Base-by-base conservation (phyloP, 495 filamentous ascomycete genomes). In the Mytilinidion resinicola region DNA sequence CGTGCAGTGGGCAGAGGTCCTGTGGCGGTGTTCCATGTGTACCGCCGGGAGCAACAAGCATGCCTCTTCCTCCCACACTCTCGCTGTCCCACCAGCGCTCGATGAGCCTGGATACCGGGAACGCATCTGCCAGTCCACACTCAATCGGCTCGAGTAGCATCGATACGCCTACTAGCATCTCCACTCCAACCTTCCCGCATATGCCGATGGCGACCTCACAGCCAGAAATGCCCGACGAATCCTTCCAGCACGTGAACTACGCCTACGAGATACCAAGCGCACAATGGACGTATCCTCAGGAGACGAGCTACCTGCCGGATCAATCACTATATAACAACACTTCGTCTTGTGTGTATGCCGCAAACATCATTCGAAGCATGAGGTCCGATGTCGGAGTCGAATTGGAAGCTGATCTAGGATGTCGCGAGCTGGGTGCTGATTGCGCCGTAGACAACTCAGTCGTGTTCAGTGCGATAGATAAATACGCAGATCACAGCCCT, bases 391-490 rank as follows among this genome's bases (percentile, higher is more conserved):
- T 69, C 10, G 71, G 70, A 42, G 35, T 57, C 8, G 71, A 74
- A 39, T 46, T 78, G 14, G 69, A 73, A 51, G 64, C 56, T 2
- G 73, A 78, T 47, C 60, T 80, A 36, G 77, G 76, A 15, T 79
- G 77, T 61, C 51, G 55, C 1, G 60, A 64, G 1, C 60, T 53
- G 43, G 46, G 59, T 19, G 65, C 49, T 14, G 62, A 70, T 34
- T 80, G 77, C 59, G 67, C 71, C 52, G 72, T 78, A 33, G 64
- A 72, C 17, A 77, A 76, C 60, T 60, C 68, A 36, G 61, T 61
- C 36, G 70, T 78, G n/a, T 77, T 77, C 48, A 60, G 68, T 25
- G 60, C 73, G 20, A 70, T 77, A 54, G 73, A 77, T 61, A 69
- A 64, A 44, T 73, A 69, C 56, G 53, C 61, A 35, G 51, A 50